Base-by-base conservation (phyloP, 2,329 filamentous ascomycete genomes). In the Arthrobotrys iridis region DNA sequence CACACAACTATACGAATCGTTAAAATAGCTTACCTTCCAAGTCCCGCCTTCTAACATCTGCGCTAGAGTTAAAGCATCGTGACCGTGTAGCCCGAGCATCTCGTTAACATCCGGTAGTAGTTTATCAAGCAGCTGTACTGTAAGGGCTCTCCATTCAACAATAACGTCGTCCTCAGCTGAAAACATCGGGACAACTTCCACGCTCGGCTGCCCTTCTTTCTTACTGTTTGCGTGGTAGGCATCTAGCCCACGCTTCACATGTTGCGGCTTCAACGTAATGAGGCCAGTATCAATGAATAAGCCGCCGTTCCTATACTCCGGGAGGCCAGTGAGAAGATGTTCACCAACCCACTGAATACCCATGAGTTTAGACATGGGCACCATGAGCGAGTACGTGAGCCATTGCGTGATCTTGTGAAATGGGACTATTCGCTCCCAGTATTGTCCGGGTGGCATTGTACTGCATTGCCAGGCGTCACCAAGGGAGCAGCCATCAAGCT, bases 391-490 rank as follows among this genome's bases (percentile, higher is more conserved):
- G 83, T 97, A 97, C 57, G 91, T 92, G 66, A 97, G 89, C 93
- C 93, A 97, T 82, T 97, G 93, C 0, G 93, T 96, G 35, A 96
- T 87, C 83, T 96, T 97, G 85, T 97, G 93, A 84, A 97, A 96
- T 0, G 93, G 93, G 8, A 94, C 88, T 79, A 96, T 94, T 78
- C 86, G 90, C 81, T 94, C 91, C 90, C 91, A 93, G 0, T 88
- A 86, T 77, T 89, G 85, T 4, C 87, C 87, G 48, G 86, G 84
- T 0, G 93, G 93, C 88, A 98, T 92, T 30, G 89, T 88, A 8
- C 87, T 89, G 83, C 93, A 97, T 0, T 90, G 91, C 95, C 95
- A 99, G 22, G 95, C 94, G 81, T 99, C 95, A 65, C 95, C 95
- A 13, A 99, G 88, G 0, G 93, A 89, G 26, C 92, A 86, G 1